Evolutionary conservation across 768 basidiomycete genomes (phyloP), one percentile per base, ranked within the genome.

Genomic region (Rhodotorula babjevae): DNA sequence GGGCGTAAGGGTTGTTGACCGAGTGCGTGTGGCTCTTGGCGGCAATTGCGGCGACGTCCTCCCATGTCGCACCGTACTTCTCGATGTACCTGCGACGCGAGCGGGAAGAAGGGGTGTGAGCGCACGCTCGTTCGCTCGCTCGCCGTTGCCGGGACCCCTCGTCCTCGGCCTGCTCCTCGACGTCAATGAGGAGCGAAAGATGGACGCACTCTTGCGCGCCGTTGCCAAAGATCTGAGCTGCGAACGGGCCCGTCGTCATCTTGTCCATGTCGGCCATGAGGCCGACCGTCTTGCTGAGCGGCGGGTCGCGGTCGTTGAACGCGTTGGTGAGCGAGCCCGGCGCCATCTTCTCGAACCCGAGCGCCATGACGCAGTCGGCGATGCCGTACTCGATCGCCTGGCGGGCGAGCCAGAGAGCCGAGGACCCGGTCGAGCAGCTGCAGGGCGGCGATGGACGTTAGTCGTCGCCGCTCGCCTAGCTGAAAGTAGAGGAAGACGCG

Each of bases 21-120:
- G 90, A 90, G 79, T 93, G 91, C 69, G 84, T 86, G 79, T 92
- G 91, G 76, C 91, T 92, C 84, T 93, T 92, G 31, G 89, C 86
- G 1, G 74, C 71, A 25, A 92, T 93, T 81, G 87, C 85, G 2
- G 90, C 91, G 65, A 93, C 82, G 80, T 88, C 86, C 59, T 86
- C 84, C 52, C 87, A 82, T 58, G 82, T 84, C 19, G 86, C 89
- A 27, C 90, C 91, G 77, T 87, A 88, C 79, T 87, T 90, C 36
- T 84, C 82, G 73, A 89, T 89, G 77, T 92, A 61, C 21, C 56
- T 57, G 56, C 21, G 33, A 21, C 11, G 3, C 3, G 31, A n/a
- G 56, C 3, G 56, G 5, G 31, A 57, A 36, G 36, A 36, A 36
- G 36, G 36, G 36, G 36, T 36, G 36, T 36, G 36, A 36, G 36